A percentile compares a stretch with the other conserved stretches of the same genome.
Conservation (phyloP, 805 yeast species). For the Blastobotrys americana region DNA sequence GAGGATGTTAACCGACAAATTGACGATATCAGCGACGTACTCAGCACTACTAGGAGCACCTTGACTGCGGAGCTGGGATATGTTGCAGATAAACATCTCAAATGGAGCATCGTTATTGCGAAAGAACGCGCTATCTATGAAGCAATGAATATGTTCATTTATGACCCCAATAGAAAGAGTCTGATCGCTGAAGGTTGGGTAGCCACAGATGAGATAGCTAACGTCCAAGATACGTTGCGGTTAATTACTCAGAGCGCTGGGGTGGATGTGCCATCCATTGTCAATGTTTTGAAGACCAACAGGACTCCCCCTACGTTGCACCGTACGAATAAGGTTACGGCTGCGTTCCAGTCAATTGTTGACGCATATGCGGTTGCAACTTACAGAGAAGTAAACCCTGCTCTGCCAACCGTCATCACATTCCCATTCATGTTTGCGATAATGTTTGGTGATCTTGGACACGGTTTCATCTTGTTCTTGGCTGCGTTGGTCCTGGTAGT, state of each 20-base stretch:
- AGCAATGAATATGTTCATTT: slow-evolving; percentile 70
- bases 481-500: slow-evolving; percentile 66
- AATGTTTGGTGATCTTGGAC: slow-evolving; percentile 98
- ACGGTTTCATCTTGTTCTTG: slow-evolving; percentile 74
- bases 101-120: slow-evolving; percentile 62
- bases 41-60: slow-evolving; percentile 59
- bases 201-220: slow-evolving; percentile 66
- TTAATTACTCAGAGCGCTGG: slow-evolving; percentile 48
- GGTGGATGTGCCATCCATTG: slow-evolving; percentile 40
- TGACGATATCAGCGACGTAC: slow-evolving; percentile 51
- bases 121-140: slow-evolving; percentile 81
- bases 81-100: slow-evolving; percentile 63
- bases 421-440: slow-evolving; percentile 98
- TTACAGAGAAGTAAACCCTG: slow-evolving; percentile 94
- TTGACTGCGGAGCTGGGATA: slow-evolving; percentile 71
- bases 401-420: slow-evolving; percentile 86
- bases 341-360: slow-evolving; percentile 85
- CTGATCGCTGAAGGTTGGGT: slow-evolving; percentile 96
- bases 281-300: slow-evolving; percentile 59
- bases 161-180: slow-evolving; percentile 76
- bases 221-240: slow-evolving; percentile 60
- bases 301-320: slow-evolving; percentile 92
- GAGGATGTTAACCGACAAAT: slow-evolving; percentile 41
- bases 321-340: slow-evolving; percentile 89
- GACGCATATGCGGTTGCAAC: slow-evolving; percentile 94